A percentile compares a stretch with the other conserved stretches of the same genome.
These are phyloP conservation scores for Seiridium unicorne DNA, from an alignment of 2,329 filamentous ascomycete genomes.

Conservation along the genomic window DNA sequence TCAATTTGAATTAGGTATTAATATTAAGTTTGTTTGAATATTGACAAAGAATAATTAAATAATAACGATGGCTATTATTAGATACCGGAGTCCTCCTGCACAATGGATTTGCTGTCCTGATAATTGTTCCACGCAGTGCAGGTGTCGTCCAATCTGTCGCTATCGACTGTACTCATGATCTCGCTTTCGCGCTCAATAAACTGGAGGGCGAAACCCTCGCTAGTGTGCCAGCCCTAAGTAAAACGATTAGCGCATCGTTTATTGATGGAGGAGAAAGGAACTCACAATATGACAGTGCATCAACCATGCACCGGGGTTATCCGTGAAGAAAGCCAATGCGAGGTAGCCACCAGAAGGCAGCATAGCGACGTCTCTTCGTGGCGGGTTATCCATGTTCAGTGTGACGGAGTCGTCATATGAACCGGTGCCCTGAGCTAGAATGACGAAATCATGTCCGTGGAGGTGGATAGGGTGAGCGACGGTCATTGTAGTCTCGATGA, in stretches of 20 bases:
- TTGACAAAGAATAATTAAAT: neutral
- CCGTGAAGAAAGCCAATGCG: slow-evolving; percentile 45
- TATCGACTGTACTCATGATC: slow-evolving; percentile 18
- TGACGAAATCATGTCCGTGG: slow-evolving; percentile 41
- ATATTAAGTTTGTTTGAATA: neutral
- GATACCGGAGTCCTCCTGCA: slow-evolving; percentile 28
- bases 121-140: slow-evolving; percentile 26
- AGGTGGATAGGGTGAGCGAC: slow-evolving; percentile 38
- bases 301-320: slow-evolving; percentile 44
- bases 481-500: slow-evolving; percentile 25
- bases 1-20: neutral
- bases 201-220: slow-evolving; percentile 48
- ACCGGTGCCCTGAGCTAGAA: slow-evolving; percentile 31
- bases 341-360: slow-evolving; percentile 43
- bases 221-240: slow-evolving; percentile 45
- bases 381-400: slow-evolving; percentile 40
- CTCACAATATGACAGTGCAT: slow-evolving; percentile 37
- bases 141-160: slow-evolving; percentile 18
- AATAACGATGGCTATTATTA: slow-evolving; percentile 10
- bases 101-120: slow-evolving; percentile 12
- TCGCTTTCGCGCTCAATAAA: slow-evolving; percentile 38
- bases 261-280: neutral
- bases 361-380: slow-evolving; percentile 46
- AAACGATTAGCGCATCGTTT: slow-evolving; percentile 35
- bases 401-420: slow-evolving; percentile 23